Conservation (phyloP, 2,329 filamentous ascomycete species). For the Colletotrichum lentis region DNA sequence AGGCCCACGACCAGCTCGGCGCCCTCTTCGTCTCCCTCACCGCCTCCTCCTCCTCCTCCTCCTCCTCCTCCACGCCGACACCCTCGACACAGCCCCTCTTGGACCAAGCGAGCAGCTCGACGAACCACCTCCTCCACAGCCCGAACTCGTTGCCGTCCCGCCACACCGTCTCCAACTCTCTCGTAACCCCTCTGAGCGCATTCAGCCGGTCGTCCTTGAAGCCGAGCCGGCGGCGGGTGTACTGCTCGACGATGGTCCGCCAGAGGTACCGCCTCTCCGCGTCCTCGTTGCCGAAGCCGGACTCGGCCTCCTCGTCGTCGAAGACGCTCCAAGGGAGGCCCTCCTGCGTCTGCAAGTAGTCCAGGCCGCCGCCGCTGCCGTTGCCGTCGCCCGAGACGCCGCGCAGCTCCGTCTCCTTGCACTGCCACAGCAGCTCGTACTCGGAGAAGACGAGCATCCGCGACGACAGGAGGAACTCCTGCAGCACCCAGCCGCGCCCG, state of each 20-base stretch:
- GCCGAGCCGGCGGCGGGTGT: conserved; percentile 9
- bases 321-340: conserved; percentile 20
- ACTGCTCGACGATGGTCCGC: conserved; percentile 26
- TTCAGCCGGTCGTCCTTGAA: conserved; percentile 7
- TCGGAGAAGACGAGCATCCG: conserved; percentile 38
- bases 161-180: conserved; percentile 27
- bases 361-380: not conserved
- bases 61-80: not conserved
- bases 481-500: conserved; percentile 37
- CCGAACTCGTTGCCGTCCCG: conserved; percentile 13
- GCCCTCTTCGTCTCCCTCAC: not conserved
- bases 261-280: conserved; percentile 16
- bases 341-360: conserved; percentile 29
- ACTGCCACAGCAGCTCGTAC: conserved; percentile 39
- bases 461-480: conserved; percentile 39
- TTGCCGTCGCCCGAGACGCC: conserved; percentile 3
- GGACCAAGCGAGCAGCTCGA: conserved; percentile 31
- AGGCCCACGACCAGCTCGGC: conserved; percentile 35
- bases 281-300: not conserved
- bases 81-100: not conserved
- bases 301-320: not conserved
- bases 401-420: conserved; percentile 24
- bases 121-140: conserved; percentile 21
- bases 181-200: conserved; percentile 7
- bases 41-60: not conserved